Conservation (phyloP, 2,329 filamentous ascomycete genomes). For the Aspergillus fumigatus region DNA sequence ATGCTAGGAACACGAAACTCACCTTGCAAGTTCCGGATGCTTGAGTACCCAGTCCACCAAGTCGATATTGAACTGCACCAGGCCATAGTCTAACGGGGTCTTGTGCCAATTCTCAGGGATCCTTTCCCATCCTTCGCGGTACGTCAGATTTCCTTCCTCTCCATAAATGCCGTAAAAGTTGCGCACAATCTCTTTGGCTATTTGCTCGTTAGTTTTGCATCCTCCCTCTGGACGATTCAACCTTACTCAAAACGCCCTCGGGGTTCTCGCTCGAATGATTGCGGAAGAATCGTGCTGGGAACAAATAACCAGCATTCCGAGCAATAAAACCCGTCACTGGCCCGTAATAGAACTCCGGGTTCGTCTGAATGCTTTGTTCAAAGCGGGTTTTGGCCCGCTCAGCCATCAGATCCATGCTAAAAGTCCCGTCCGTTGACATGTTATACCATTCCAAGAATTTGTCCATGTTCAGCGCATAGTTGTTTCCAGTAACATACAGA, state of each 20-base stretch:
- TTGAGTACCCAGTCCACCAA: slow-evolving; percentile 33
- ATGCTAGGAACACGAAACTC: neutral
- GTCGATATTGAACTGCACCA: slow-evolving; percentile 42
- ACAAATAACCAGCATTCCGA: slow-evolving; percentile 47
- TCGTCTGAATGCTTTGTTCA: slow-evolving; percentile 46
- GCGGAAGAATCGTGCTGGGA: slow-evolving; percentile 40
- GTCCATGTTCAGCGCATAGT: slow-evolving; percentile 49
- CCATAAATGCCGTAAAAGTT: slow-evolving; percentile 47
- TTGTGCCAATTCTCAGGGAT: slow-evolving; percentile 54
- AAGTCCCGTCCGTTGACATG: slow-evolving; percentile 35
- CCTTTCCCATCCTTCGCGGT: slow-evolving; percentile 47
- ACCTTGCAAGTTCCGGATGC: slow-evolving; percentile 40
- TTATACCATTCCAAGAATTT: slow-evolving; percentile 49
- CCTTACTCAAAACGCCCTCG: slow-evolving; percentile 33
- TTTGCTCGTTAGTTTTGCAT: slow-evolving; percentile 5
- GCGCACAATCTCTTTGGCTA: slow-evolving; percentile 40
- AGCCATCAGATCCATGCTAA: slow-evolving; percentile 42
- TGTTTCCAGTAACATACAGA: slow-evolving; percentile 49
- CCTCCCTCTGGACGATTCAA: too few relatives aligned
- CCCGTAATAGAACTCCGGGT: slow-evolving; percentile 53
- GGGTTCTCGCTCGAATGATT: slow-evolving; percentile 44
- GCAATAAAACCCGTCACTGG: slow-evolving; percentile 49
- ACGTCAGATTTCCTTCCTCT: slow-evolving; percentile 38
- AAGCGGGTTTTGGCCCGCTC: slow-evolving; percentile 44
- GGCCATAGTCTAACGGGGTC: slow-evolving; percentile 43